Evolutionary conservation across 2,329 filamentous ascomycete genomes (phyloP), one percentile per base, ranked within the genome.

Genomic region (Periconia sp.): DNA sequence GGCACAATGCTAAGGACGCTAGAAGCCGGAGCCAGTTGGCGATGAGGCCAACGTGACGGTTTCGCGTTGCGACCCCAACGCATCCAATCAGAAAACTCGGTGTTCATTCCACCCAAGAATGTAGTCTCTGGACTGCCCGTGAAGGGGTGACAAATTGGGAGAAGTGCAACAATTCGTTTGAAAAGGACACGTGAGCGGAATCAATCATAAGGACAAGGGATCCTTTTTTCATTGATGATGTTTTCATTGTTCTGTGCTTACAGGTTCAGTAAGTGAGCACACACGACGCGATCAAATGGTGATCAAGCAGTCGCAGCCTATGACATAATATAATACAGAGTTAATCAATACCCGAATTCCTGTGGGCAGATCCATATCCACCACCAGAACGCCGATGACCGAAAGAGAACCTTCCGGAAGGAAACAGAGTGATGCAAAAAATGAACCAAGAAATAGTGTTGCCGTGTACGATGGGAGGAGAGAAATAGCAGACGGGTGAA

Each of bases 231-330:
- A 11, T 23, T 44, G 57, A 62, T 68, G 64, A 8, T 27, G 5
- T 5, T 27, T 27, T 27, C 23, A 27, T 27, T 37, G 49, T 56
- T 60, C 55, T 53, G 48, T 63, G 59, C 58, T 62, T 67, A 49
- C 45, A 47, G 53, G 52, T 64, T 68, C 59, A 62, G 59, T 60
- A 59, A 53, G 53, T 43, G 57, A 62, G 59, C 60, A 61, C 52
- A 58, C 50, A 61, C 64, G 64, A 65, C 60, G 64, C 64, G 69
- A 73, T 68, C 69, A 59, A 31, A 54, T 55, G 54, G 53, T 61
- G 69, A 72, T 72, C 69, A 65, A 71, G 68, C 67, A 58, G 61
- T 68, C 68, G 64, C 64, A 64, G 62, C 58, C 59, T 30, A 58
- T 46, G 48, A 51, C 51, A 67, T 56, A 61, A 55, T 70, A 72